phyloP scores from a whole-genome alignment of 441 rosid species.

The Arabidopsis hybrid region DNA sequence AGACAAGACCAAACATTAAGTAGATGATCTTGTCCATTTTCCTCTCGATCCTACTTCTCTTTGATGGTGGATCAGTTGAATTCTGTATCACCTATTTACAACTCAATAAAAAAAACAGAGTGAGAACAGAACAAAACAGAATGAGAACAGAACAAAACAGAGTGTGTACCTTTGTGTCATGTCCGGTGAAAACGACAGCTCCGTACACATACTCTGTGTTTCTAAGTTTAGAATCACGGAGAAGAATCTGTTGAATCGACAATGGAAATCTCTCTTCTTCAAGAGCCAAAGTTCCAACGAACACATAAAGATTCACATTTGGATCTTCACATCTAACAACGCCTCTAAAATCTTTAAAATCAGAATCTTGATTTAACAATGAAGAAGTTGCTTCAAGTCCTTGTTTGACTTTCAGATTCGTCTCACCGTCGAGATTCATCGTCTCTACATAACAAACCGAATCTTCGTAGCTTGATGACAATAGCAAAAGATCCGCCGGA shows the following conservation, averaged over 20 bases:
- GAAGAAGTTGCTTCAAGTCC: slow-evolving; percentile 68
- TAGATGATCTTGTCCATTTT: slow-evolving; percentile 73
- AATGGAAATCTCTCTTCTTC: slow-evolving; percentile 64
- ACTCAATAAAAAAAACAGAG: background rate
- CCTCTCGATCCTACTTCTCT: slow-evolving; percentile 71
- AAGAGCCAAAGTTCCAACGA: slow-evolving; percentile 61
- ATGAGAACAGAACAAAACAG: background rate
- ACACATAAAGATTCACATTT: slow-evolving; percentile 73
- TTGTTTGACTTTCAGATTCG: slow-evolving; percentile 77
- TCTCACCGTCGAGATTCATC: slow-evolving; percentile 84
- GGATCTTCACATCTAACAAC: slow-evolving; percentile 75
- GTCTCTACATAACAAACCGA: slow-evolving; percentile 79
- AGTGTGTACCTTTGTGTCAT: slow-evolving; percentile 67
- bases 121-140: background rate
- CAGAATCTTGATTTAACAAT: slow-evolving; percentile 53
- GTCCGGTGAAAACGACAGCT: slow-evolving; percentile 76
- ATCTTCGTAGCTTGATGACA: slow-evolving; percentile 73
- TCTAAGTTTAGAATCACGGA: slow-evolving; percentile 72
- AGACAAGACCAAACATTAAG: slow-evolving; percentile 55
- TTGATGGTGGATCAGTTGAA: slow-evolving; percentile 72
- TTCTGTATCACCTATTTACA: slow-evolving; percentile 56
- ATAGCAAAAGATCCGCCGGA: slow-evolving; percentile 71
- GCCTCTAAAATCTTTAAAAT: slow-evolving; percentile 59
- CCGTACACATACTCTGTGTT: slow-evolving; percentile 75
- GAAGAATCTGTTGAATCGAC: slow-evolving; percentile 74